Evolutionary conservation across 371 early-diverging fungal genomes (phyloP).

Genomic region (Mucor indicus): DNA sequence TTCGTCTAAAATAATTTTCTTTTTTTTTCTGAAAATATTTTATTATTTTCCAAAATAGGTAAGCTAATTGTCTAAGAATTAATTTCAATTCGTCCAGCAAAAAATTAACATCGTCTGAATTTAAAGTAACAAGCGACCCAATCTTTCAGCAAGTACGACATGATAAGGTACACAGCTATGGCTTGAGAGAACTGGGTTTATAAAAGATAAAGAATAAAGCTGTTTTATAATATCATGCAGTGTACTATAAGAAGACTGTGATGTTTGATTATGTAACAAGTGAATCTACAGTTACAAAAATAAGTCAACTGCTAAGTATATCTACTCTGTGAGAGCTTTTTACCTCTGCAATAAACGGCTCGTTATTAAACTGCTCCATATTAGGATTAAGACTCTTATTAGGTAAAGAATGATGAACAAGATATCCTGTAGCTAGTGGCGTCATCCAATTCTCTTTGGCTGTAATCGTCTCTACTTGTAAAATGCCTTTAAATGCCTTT

Average conservation of each 20-base stretch:
- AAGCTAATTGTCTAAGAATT: too few species aligned
- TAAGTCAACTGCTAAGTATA: neutral
- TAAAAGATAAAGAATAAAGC: constrained; percentile 39
- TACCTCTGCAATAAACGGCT: constrained; percentile 34
- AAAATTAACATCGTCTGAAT: too few species aligned
- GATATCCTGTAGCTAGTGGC: constrained; percentile 44
- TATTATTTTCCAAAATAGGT: too few species aligned
- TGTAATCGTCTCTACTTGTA: constrained; percentile 9
- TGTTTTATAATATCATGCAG: constrained; percentile 37
- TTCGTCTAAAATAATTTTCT: too few species aligned
- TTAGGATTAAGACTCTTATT: constrained; percentile 27
- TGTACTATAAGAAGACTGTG: constrained; percentile 15
- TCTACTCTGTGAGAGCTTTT: neutral
- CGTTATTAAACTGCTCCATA: constrained; percentile 24
- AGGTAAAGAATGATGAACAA: constrained; percentile 28
- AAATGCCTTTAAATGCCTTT: constrained; percentile 16
- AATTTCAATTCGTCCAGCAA: too few species aligned
- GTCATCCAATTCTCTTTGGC: constrained; percentile 29
- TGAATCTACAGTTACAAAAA: constrained; percentile 9
- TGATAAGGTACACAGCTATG: constrained; percentile 37
- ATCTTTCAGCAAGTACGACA: constrained; percentile 32
- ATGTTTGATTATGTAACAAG: constrained; percentile 15
- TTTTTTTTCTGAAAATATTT: too few species aligned
- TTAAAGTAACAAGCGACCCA: constrained; percentile 24
- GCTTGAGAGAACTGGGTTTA: constrained; percentile 31